Conservation (phyloP, 805 yeast genomes). For the Ogataea pilisensis region DNA sequence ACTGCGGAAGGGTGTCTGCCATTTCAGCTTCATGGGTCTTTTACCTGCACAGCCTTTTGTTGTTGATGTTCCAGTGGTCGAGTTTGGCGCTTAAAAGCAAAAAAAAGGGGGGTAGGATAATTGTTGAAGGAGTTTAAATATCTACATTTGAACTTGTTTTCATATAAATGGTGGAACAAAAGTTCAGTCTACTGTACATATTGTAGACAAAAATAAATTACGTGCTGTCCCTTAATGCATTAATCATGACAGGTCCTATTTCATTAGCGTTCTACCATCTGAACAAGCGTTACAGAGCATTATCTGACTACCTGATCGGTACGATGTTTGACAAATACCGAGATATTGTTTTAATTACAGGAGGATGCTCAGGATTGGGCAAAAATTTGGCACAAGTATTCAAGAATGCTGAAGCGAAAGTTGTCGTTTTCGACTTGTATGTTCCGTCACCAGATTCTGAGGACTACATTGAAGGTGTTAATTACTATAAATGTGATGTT, state of each 20-base stretch:
- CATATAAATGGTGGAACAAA: too few relatives aligned
- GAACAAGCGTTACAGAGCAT: constrained; percentile 25
- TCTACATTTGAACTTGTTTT: too few relatives aligned
- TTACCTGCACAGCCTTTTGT: too few relatives aligned
- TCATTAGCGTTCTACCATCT: constrained; percentile 22
- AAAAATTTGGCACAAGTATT: constrained; percentile 51
- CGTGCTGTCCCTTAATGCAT: neutral
- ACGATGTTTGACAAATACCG: constrained; percentile 45
- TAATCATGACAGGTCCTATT: constrained; percentile 27
- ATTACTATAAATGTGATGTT: constrained; percentile 69
- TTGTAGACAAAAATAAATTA: too few relatives aligned
- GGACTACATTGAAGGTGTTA: constrained; percentile 35
- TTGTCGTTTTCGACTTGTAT: constrained; percentile 62
- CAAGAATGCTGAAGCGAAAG: constrained; percentile 39
- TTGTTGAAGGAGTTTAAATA: too few relatives aligned
- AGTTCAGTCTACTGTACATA: too few relatives aligned
- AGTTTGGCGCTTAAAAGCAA: too few relatives aligned
- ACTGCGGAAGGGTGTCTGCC: too few relatives aligned
- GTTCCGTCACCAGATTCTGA: constrained; percentile 35
- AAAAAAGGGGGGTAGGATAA: too few relatives aligned
- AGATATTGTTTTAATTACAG: constrained; percentile 75
- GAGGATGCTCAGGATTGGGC: constrained; percentile 83
- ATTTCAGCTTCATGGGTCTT: neutral
- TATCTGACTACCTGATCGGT: constrained; percentile 44
- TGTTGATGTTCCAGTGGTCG: too few relatives aligned